phyloP scores from a whole-genome alignment of 331 rosid species.

The Pyrus hybrid region DNA sequence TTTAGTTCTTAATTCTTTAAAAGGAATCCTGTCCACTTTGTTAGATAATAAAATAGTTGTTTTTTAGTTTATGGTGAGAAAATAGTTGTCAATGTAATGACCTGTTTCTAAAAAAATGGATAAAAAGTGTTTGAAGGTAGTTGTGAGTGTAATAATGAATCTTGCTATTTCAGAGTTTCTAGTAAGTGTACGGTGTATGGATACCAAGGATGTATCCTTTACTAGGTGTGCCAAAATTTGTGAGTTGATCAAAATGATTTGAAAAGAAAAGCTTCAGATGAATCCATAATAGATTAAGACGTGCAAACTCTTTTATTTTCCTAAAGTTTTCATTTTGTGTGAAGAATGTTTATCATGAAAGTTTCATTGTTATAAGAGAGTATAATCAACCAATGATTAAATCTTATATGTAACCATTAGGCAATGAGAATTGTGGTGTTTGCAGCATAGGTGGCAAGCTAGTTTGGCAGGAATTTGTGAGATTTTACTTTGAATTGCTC shows the following conservation, averaged over 20 bases:
- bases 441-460: background rate
- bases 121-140: background rate
- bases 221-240: background rate
- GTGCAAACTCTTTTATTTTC: background rate
- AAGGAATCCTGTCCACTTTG: background rate
- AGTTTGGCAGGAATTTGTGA: background rate
- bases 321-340: background rate
- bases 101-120: background rate
- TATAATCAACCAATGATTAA: background rate
- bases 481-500: background rate
- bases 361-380: background rate
- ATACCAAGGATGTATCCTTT: background rate
- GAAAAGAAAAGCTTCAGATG: background rate
- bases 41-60: background rate
- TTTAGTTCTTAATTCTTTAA: background rate
- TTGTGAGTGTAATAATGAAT: background rate
- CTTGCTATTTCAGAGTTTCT: background rate
- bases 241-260: background rate
- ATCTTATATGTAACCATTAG: background rate
- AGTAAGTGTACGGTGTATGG: background rate
- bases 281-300: background rate
- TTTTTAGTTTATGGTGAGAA: background rate
- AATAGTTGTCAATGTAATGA: background rate
- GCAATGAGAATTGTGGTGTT: too few species aligned
- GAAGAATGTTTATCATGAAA: background rate